Base-by-base conservation (phyloP, 805 yeast genomes). In the Ogataea allantospora region DNA sequence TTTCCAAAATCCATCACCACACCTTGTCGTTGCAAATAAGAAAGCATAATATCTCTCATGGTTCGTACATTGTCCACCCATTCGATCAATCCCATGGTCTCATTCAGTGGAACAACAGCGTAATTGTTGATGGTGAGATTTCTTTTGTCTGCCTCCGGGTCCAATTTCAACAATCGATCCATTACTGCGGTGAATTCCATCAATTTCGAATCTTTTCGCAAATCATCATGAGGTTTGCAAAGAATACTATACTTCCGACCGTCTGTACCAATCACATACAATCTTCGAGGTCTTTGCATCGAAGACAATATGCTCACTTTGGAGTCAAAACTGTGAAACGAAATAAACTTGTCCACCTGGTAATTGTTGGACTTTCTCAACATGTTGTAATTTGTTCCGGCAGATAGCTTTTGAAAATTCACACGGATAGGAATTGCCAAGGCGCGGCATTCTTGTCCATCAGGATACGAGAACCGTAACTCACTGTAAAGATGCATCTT, bases 151-250 rank as follows among this genome's bases (percentile, higher is more conserved):
- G 97, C 80, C 32, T 83, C 95, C 10, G 73, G 70, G 52, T 83
- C 84, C 13, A 73, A 71, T 14, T 67, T 62, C 39, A 93, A 66
- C 20, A 93, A 57, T 48, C 86, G 75, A 55, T 89, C 89, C 59
- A 93, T 78, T 61, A 88, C 83, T 1, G 87, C 78, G 0, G 97
- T 87, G 51, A 93, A 83, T 51, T 95, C 93, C 84, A 88, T 84
- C 35, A 91, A 77, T 51, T 95, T 84, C 4, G 96, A 93, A 66
- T 95, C 99, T 55, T 95, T 95, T 47, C 98, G 67, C 13, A 95
- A 80, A 64, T 93, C 99, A 61, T 93, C 99, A 45, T 79, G 75
- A 7, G 82, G 79, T 55, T 93, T 93, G 51, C 95, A 81, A 64
- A 93, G 71, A 11, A 93, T 70, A 13, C 82, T 74, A 56, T 89